phyloP scores from a whole-genome alignment of 805 yeast genomes.

The Wickerhamomyces xylosicus region DNA sequence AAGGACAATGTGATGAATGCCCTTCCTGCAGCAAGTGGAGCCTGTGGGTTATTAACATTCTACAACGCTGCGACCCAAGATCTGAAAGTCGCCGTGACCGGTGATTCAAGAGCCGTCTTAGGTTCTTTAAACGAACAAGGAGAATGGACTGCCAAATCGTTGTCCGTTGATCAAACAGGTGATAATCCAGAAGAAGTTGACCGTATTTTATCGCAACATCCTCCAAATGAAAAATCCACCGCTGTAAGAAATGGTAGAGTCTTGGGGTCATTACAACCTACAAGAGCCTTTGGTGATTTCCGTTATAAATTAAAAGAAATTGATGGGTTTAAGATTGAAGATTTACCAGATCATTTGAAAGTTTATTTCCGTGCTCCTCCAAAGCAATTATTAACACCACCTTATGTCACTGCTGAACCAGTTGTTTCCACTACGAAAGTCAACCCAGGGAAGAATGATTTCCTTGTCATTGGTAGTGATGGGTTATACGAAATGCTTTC shows the following conservation, averaged over 20 bases:
- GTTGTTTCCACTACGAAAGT: conserved; percentile 76
- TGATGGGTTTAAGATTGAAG: conserved; percentile 29
- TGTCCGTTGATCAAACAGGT: conserved; percentile 91
- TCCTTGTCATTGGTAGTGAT: conserved; percentile 87
- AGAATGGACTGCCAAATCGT: conserved; percentile 79
- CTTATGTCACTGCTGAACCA: conserved; percentile 96
- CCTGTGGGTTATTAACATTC: conserved; percentile 83
- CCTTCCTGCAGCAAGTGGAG: conserved; percentile 91
- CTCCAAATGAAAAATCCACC: conserved; percentile 50
- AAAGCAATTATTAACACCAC: conserved; percentile 72
- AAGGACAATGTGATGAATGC: conserved; percentile 45
- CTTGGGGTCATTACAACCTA: conserved; percentile 87
- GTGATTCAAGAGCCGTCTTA: conserved; percentile 88
- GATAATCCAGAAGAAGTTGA: conserved; percentile 81
- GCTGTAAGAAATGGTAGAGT: conserved; percentile 83
- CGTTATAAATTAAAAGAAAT: conserved; percentile 71
- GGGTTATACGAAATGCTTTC: conserved; percentile 88
- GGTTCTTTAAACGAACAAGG: conserved; percentile 60
- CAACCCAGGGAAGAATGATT: conserved; percentile 62
- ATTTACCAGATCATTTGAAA: conserved; percentile 68
- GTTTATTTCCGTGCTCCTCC: conserved; percentile 78
- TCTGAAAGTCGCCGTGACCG: conserved; percentile 88
- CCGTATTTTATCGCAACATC: conserved; percentile 79
- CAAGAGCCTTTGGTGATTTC: conserved; percentile 96
- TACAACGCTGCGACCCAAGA: conserved; percentile 67